A percentile compares a stretch with the other conserved stretches of the same genome.
Conservation (phyloP, 768 basidiomycete genomes). For the Termitomyces bulborhizus region DNA sequence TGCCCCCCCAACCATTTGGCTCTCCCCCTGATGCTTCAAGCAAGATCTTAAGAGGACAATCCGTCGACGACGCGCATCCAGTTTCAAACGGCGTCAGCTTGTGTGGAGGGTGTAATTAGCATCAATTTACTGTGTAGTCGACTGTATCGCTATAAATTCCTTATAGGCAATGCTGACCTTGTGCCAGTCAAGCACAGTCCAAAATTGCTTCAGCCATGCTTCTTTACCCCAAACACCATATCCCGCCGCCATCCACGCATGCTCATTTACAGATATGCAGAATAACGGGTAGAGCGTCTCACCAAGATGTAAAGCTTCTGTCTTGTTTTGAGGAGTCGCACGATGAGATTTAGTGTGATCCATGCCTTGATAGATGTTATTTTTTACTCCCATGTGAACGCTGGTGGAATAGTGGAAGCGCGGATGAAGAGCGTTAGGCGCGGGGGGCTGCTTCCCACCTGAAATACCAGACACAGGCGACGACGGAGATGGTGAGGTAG, state of each 20-base stretch:
- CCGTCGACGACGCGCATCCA: background rate
- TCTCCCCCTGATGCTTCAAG: no score
- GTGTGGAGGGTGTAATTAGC: background rate
- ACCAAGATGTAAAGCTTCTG: slow-evolving; percentile 33
- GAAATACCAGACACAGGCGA: slow-evolving; percentile 40
- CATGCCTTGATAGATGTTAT: background rate
- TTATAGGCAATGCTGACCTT: slow-evolving; percentile 41
- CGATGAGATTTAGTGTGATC: no score
- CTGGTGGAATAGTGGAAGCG: slow-evolving; percentile 18
- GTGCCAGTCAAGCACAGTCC: slow-evolving; percentile 76
- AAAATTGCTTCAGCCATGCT: slow-evolving; percentile 77
- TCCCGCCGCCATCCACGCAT: slow-evolving; percentile 79
- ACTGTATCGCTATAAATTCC: background rate
- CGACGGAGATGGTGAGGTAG: slow-evolving; percentile 21
- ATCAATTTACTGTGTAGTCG: background rate
- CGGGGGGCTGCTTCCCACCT: slow-evolving; percentile 18
- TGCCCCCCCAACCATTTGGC: background rate
- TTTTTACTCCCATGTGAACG: background rate
- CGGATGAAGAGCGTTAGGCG: slow-evolving; percentile 22
- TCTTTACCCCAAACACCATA: slow-evolving; percentile 93
- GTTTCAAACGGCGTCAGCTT: no score
- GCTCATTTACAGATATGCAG: slow-evolving; percentile 76
- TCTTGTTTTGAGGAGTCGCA: slow-evolving; percentile 11
- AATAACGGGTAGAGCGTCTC: slow-evolving; percentile 66
- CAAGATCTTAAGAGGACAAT: no score